Evolutionary conservation across 2,329 filamentous ascomycete species (phyloP).

Genomic region (Monosporascus sp.): DNA sequence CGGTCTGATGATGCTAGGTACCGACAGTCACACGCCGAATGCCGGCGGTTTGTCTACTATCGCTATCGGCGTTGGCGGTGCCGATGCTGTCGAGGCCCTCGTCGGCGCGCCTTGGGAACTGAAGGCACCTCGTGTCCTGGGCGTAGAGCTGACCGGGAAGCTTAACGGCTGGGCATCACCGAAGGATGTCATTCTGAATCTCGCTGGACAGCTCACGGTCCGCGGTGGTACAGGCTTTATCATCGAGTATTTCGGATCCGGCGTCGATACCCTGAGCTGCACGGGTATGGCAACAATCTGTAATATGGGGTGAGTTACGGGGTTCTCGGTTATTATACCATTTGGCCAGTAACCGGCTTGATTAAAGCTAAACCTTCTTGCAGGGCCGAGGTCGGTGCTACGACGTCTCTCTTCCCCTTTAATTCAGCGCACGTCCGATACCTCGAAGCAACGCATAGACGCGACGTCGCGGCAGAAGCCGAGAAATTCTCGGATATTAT

Average conservation of each 20-base stretch:
- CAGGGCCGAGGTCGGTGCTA: slow-evolving; percentile 79
- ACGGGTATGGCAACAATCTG: slow-evolving; percentile 91
- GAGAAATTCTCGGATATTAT: slow-evolving; percentile 45
- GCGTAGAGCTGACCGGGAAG: slow-evolving; percentile 76
- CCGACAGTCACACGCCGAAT: slow-evolving; percentile 95
- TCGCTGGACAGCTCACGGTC: slow-evolving; percentile 87
- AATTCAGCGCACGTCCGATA: slow-evolving; percentile 80
- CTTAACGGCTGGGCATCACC: slow-evolving; percentile 88
- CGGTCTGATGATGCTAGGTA: slow-evolving; percentile 97
- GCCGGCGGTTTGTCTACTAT: slow-evolving; percentile 91
- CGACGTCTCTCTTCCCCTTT: slow-evolving; percentile 92
- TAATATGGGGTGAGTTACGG: slow-evolving; percentile 62
- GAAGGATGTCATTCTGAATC: slow-evolving; percentile 89
- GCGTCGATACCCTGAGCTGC: slow-evolving; percentile 80
- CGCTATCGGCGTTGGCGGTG: slow-evolving; percentile 94
- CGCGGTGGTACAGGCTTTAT: slow-evolving; percentile 91
- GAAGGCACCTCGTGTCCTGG: slow-evolving; percentile 86
- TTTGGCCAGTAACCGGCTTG: no score
- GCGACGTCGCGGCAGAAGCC: slow-evolving; percentile 62
- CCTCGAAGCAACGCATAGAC: slow-evolving; percentile 75
- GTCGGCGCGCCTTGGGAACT: slow-evolving; percentile 97
- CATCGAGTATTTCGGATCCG: slow-evolving; percentile 89
- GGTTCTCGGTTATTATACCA: no score
- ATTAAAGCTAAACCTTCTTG: no score
- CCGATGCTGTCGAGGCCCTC: slow-evolving; percentile 93